phyloP scores from a whole-genome alignment of 2,329 filamentous ascomycete species.

The Ophiostoma ulmi region DNA sequence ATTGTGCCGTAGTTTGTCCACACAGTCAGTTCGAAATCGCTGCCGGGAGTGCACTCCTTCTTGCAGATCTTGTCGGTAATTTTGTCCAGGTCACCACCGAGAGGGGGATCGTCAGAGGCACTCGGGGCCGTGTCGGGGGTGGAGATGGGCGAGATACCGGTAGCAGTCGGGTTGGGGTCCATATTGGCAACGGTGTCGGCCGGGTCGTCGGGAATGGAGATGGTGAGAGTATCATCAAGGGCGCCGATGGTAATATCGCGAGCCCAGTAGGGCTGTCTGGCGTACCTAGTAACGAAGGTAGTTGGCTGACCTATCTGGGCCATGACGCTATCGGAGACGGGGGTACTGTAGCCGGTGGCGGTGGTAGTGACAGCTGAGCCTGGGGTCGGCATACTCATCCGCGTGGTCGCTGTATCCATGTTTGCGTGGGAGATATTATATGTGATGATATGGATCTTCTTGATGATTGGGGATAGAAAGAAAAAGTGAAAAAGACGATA shows the following conservation, averaged over 20 bases:
- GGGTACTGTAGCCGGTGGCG: not conserved
- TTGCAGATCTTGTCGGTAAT: slow-evolving; percentile 12
- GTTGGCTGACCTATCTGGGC: not conserved
- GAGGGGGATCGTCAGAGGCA: not conserved
- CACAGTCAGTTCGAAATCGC: not conserved
- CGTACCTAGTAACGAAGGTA: not conserved
- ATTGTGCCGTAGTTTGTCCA: not conserved
- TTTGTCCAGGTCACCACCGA: slow-evolving; percentile 6
- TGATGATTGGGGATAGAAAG: not conserved
- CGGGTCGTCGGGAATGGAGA: slow-evolving; percentile 1
- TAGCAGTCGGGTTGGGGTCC: not conserved
- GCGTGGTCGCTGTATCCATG: not conserved
- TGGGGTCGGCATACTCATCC: not conserved
- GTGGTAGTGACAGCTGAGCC: not conserved
- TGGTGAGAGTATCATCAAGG: slow-evolving; percentile 2
- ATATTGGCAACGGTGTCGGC: not conserved
- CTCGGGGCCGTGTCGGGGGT: not conserved
- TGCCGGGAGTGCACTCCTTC: not conserved
- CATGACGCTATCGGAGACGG: not conserved
- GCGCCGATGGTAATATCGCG: not conserved
- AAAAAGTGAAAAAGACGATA: not conserved
- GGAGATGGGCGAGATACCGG: not conserved
- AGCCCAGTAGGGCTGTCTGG: not conserved
- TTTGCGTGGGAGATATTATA: not conserved
- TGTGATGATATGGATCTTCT: not conserved